Evolutionary conservation across 495 filamentous ascomycete genomes (phyloP).

Genomic region (Daldinia concentrica): DNA sequence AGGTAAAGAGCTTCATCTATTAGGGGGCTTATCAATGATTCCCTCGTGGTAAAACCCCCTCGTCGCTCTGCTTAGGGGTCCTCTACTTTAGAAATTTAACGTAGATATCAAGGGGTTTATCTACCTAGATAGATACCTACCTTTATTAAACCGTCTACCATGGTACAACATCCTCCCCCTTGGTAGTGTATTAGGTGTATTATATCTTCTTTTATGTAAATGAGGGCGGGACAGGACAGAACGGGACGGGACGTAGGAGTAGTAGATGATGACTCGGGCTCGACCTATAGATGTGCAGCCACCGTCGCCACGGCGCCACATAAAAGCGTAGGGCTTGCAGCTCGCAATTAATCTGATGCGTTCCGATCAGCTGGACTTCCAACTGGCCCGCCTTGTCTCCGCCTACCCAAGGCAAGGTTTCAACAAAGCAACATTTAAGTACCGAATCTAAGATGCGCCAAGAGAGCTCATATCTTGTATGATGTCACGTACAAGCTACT

Average conservation of each 20-base stretch:
- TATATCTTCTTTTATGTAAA: slow-evolving; percentile 16
- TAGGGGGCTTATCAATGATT: not conserved
- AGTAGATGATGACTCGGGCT: slow-evolving; percentile 24
- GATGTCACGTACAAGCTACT: slow-evolving; percentile 34
- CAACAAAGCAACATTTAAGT: slow-evolving; percentile 37
- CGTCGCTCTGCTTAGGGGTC: not conserved
- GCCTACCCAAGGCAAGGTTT: slow-evolving; percentile 21
- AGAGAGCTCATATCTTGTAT: slow-evolving; percentile 36
- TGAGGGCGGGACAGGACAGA: slow-evolving; percentile 19
- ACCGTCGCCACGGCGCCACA: slow-evolving; percentile 31
- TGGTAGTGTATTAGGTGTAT: too few species aligned
- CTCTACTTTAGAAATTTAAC: too few species aligned
- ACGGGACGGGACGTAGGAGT: slow-evolving; percentile 7
- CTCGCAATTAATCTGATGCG: slow-evolving; percentile 38
- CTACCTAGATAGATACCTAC: not conserved
- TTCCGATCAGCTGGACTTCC: slow-evolving; percentile 18
- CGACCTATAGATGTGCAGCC: slow-evolving; percentile 21
- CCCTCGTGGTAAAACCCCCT: not conserved
- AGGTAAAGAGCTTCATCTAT: not conserved
- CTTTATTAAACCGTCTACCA: not conserved
- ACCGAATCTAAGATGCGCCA: slow-evolving; percentile 42
- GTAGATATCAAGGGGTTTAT: too few species aligned
- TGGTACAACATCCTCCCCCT: not conserved
- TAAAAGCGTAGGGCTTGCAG: slow-evolving; percentile 9
- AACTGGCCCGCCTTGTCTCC: slow-evolving; percentile 3